Evolutionary conservation across 805 yeast species (phyloP), one percentile per base, ranked within the genome.

Genomic region (Ascoidea tarda): DNA sequence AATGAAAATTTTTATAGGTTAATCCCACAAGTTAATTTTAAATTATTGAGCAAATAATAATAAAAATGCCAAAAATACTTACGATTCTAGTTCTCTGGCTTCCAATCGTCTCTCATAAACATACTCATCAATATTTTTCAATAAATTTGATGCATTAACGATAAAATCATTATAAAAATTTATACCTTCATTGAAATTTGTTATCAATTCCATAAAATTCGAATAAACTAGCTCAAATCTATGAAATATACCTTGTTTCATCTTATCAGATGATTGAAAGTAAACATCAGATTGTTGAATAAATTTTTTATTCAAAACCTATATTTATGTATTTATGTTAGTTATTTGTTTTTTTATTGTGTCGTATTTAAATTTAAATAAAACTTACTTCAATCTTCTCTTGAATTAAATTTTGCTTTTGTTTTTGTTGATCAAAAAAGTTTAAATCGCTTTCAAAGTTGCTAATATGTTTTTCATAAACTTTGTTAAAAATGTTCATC

Each of bases 81-180:
- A 38, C 44, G 45, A n/a, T 56, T 79, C 83, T 14, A 81, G 63
- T 31, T 73, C 75, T 28, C 78, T 66, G 2, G 79, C 84, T 56
- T 78, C 79, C 6, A 71, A 59, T 50, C 83, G 68, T 49, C 87
- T 65, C 12, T 66, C 61, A 33, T 72, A 66, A n/a, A 78, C 74
- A 62, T 69, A 83, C 14, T 68, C 66, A 55, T 76, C 79, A 56
- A 82, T 73, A 46, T 75, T 78, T 12, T 66, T 65, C 46, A 75
- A 60, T 21, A 81, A 73, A 2, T 59, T 64, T 33, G 69, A 66
- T 5, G 78, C 72, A 51, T 76, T 75, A 6, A 63, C 64, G 33
- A 74, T 66, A 55, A 87, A 76, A 51, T 81, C 84, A 46, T 72
- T 72, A 67, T 90, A 90, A 62, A 89, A 89, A 52, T 74, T 73